Conservation (phyloP, 106 monocot genomes). For the Amphibolis antarctica region DNA sequence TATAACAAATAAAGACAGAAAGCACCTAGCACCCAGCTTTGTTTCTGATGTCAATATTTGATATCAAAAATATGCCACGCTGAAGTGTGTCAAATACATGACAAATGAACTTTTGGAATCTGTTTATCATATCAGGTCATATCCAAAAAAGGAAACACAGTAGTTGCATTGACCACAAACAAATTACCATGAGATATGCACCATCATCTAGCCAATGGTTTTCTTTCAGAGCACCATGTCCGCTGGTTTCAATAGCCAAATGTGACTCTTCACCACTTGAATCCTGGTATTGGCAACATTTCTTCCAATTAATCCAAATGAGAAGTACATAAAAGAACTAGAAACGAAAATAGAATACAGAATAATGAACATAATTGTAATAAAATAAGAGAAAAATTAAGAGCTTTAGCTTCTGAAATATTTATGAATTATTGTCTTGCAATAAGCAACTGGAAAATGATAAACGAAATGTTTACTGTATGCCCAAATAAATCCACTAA, state of each 20-base stretch:
- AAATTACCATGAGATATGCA: conserved; percentile 81
- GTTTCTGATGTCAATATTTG: too few species aligned
- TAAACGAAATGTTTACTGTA: too few species aligned
- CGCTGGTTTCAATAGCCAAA: conserved; percentile 97
- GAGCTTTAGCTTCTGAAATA: not conserved
- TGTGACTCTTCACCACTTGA: conserved; percentile 86
- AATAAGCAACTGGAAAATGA: not conserved
- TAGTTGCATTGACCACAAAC: not conserved
- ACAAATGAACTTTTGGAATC: too few species aligned
- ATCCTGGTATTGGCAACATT: conserved; percentile 37
- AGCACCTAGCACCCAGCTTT: too few species aligned
- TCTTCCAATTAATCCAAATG: not conserved
- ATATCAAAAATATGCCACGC: too few species aligned
- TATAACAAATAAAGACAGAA: too few species aligned
- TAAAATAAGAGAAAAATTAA: too few species aligned
- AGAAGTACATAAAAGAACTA: too few species aligned
- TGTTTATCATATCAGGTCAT: not conserved
- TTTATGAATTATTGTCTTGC: not conserved
- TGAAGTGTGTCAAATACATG: too few species aligned
- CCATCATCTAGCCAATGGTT: conserved; percentile 99
- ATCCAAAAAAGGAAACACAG: not conserved
- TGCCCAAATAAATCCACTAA: too few species aligned
- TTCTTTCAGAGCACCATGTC: conserved; percentile 94
- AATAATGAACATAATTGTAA: too few species aligned
- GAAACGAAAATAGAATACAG: too few species aligned